Evolutionary conservation across 257 asterid species (phyloP).

Genomic region (Solanum chilense): DNA sequence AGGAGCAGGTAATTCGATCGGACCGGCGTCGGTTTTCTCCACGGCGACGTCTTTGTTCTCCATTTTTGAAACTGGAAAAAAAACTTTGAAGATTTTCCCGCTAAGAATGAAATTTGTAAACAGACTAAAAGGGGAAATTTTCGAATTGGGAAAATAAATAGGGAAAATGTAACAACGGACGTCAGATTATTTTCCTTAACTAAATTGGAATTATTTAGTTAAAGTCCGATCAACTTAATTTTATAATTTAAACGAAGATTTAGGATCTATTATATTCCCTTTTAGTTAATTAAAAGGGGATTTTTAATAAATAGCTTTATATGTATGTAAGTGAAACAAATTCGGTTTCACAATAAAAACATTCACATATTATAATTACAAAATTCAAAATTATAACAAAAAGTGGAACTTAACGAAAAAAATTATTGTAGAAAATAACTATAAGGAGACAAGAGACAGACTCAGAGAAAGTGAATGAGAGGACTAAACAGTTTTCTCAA

Average conservation of each 20-base stretch:
- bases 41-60: neutral
- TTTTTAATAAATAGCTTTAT: neutral
- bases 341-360: too few relatives aligned
- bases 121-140: neutral
- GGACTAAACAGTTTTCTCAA: too few relatives aligned
- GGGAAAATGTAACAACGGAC: neutral
- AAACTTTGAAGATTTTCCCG: neutral
- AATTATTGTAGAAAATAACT: too few relatives aligned
- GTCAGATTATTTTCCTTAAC: neutral
- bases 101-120: neutral
- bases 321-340: too few relatives aligned
- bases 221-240: neutral
- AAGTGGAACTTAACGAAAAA: too few relatives aligned
- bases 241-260: neutral
- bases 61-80: neutral
- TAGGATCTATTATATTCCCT: neutral
- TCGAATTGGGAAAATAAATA: neutral
- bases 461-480: too few relatives aligned
- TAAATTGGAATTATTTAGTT: neutral
- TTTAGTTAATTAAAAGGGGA: too few relatives aligned
- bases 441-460: too few relatives aligned
- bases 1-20: neutral
- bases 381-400: too few relatives aligned
- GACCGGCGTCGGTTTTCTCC: neutral
- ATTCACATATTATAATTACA: too few relatives aligned